A percentile compares a stretch with the other conserved stretches of the same genome.
Conservation (phyloP, 768 basidiomycete species). For the Boletus reticuloceps region DNA sequence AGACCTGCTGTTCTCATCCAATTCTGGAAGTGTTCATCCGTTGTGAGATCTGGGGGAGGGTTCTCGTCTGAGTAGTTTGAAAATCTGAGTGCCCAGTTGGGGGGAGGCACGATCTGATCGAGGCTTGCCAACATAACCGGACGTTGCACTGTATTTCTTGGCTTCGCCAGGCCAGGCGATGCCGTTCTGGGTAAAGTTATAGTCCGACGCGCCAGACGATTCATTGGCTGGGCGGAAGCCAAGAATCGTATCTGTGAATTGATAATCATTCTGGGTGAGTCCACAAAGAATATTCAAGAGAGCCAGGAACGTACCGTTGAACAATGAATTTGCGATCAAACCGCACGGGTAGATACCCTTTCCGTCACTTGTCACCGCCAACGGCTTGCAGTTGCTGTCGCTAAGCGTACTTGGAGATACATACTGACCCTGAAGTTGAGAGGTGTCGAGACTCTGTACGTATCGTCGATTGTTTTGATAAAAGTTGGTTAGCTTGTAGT, state of each 20-base stretch:
- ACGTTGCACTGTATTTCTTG: conserved; percentile 75
- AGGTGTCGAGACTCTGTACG: conserved; percentile 83
- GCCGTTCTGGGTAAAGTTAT: conserved; percentile 69
- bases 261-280: background rate
- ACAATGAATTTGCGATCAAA: conserved; percentile 93
- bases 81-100: conserved; percentile 80
- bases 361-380: conserved; percentile 49
- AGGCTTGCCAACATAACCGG: conserved; percentile 52
- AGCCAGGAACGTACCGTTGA: conserved; percentile 87
- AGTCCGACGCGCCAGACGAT: conserved; percentile 46
- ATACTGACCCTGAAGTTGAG: conserved; percentile 78
- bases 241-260: conserved; percentile 71
- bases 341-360: conserved; percentile 91
- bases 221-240: conserved; percentile 49
- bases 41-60: conserved; percentile 68
- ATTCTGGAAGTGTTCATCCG: conserved; percentile 94
- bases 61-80: conserved; percentile 66
- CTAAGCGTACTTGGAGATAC: conserved; percentile 50
- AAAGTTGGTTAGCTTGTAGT: conserved; percentile 96
- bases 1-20: conserved; percentile 99
- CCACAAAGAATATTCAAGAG: background rate
- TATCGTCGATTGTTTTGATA: conserved; percentile 99
- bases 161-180: conserved; percentile 97
- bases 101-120: conserved; percentile 82
- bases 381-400: conserved; percentile 84